Conservation (phyloP, 805 yeast genomes). For the Zygoascus biomembranicola region DNA sequence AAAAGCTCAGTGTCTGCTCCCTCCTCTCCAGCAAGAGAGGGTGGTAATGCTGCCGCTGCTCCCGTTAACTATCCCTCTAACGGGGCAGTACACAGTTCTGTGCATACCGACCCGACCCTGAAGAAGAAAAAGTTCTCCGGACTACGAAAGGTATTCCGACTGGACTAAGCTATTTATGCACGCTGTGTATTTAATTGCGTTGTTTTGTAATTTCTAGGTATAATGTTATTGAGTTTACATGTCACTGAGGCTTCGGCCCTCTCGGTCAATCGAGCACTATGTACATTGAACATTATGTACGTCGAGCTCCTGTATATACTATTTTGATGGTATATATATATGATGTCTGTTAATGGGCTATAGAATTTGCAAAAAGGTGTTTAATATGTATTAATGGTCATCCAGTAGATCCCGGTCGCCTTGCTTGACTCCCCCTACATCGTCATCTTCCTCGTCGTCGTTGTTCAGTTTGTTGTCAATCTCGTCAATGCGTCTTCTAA, state of each 20-base stretch:
- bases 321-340: background rate
- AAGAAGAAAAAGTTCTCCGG: slow-evolving; percentile 20
- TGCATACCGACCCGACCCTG: background rate
- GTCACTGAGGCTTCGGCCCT: no score
- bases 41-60: background rate
- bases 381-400: slow-evolving; percentile 10
- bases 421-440: slow-evolving; percentile 22
- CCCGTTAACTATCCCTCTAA: background rate
- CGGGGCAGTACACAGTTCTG: background rate
- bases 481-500: slow-evolving; percentile 74
- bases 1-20: slow-evolving; percentile 1
- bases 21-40: slow-evolving; percentile 5
- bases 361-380: background rate
- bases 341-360: no score
- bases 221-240: background rate
- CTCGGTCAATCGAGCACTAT: background rate
- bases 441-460: slow-evolving; percentile 27
- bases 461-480: slow-evolving; percentile 24
- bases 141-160: slow-evolving; percentile 15
- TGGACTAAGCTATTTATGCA: slow-evolving; percentile 4
- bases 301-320: background rate
- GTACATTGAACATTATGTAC: background rate
- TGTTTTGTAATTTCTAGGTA: background rate
- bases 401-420: slow-evolving; percentile 28
- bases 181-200: background rate